These are phyloP conservation scores for Meira nashicola DNA, from an alignment of 1,284 basidiomycete species.

Conservation along the genomic window DNA sequence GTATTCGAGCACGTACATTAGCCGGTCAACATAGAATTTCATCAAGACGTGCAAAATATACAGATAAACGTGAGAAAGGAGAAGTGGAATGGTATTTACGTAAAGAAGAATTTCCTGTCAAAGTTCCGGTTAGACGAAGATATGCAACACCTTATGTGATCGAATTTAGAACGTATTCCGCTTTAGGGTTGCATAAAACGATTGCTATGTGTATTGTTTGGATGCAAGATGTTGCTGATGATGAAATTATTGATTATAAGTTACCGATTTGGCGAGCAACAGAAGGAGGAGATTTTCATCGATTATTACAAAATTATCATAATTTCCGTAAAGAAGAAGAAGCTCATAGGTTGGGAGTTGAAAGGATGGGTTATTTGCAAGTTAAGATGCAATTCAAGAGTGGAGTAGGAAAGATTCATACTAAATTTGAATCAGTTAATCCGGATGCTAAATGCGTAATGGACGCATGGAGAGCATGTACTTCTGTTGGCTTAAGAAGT, in stretches of 20 bases:
- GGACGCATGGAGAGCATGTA: slow-evolving; percentile 31
- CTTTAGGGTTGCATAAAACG: slow-evolving; percentile 20
- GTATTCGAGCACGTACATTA: slow-evolving; percentile 22
- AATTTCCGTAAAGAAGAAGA: slow-evolving; percentile 22
- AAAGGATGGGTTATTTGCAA: slow-evolving; percentile 20
- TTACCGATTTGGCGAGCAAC: slow-evolving; percentile 27
- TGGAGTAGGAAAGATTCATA: slow-evolving; percentile 30
- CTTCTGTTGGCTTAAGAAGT: slow-evolving; percentile 22
- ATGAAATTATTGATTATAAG: slow-evolving; percentile 20
- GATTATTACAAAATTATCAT: slow-evolving; percentile 33
- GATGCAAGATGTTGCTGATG: slow-evolving; percentile 34
- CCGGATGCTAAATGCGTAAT: slow-evolving; percentile 24
- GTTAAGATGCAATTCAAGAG: slow-evolving; percentile 35
- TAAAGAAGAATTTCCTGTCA: slow-evolving; percentile 20
- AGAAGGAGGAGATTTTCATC: slow-evolving; percentile 23
- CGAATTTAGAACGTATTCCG: slow-evolving; percentile 25
- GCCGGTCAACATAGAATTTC: slow-evolving; percentile 20
- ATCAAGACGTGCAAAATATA: slow-evolving; percentile 11
- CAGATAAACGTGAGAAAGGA: slow-evolving; percentile 8
- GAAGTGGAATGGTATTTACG: slow-evolving; percentile 18
- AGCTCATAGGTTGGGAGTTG: slow-evolving; percentile 22
- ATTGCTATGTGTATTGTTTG: slow-evolving; percentile 27
- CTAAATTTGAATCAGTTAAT: slow-evolving; percentile 22
- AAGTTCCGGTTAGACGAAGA: slow-evolving; percentile 25
- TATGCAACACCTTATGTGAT: slow-evolving; percentile 30